Conservation (phyloP, 2,329 filamentous ascomycete genomes). For the Exophiala lecanii-corni region DNA sequence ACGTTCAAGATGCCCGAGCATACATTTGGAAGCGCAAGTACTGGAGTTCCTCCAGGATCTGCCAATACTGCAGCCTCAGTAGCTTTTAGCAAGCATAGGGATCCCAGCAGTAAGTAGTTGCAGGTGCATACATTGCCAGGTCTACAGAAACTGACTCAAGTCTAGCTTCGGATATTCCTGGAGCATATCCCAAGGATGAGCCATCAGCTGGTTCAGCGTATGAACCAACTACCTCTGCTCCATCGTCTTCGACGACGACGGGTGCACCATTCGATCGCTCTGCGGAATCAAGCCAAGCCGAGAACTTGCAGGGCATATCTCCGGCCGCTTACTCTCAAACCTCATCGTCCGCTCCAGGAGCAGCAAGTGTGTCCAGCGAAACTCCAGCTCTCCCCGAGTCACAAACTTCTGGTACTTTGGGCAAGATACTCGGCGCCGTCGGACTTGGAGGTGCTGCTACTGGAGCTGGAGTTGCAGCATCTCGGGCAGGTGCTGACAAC, state of each 20-base stretch:
- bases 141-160: neutral
- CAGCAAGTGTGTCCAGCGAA: neutral
- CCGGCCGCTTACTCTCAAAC: constrained; percentile 3
- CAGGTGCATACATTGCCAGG: neutral
- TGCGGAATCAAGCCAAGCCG: constrained; percentile 6
- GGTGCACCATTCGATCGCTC: constrained; percentile 9
- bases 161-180: constrained; percentile 20
- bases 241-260: constrained; percentile 12
- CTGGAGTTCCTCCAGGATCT: constrained; percentile 14
- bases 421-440: constrained; percentile 23
- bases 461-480: constrained; percentile 8
- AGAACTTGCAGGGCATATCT: constrained; percentile 4
- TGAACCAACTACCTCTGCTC: constrained; percentile 6
- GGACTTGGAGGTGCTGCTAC: constrained; percentile 21
- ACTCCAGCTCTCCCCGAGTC: constrained; percentile 2
- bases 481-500: constrained; percentile 6
- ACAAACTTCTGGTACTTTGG: constrained; percentile 11
- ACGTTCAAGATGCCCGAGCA: constrained; percentile 24
- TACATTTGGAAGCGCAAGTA: constrained; percentile 5
- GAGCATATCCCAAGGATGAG: constrained; percentile 16
- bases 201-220: constrained; percentile 3
- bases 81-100: constrained; percentile 16
- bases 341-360: constrained; percentile 1
- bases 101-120: constrained; percentile 14
- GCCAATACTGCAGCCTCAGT: constrained; percentile 13